Evolutionary conservation across 148 eudicot genomes (phyloP).

Genomic region (Vaccinium myrtillus): DNA sequence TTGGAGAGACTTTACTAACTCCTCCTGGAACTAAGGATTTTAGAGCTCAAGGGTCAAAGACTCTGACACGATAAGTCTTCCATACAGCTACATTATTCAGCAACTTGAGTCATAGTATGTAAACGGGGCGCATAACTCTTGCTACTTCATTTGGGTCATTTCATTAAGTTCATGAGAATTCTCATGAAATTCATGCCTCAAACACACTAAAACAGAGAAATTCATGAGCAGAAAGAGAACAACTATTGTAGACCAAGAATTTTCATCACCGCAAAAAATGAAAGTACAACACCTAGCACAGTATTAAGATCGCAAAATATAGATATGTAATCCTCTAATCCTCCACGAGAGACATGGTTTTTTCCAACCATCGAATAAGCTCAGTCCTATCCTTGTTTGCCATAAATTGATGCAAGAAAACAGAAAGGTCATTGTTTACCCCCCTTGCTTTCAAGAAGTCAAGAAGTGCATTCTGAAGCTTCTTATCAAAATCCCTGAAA

Average conservation of each 20-base stretch:
- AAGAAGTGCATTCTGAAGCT: conserved; percentile 52
- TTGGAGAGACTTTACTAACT: background rate
- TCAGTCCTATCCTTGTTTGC: conserved; percentile 66
- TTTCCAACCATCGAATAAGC: conserved; percentile 55
- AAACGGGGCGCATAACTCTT: background rate
- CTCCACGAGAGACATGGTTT: conserved; percentile 38
- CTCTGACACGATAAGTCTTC: background rate
- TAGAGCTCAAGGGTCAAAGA: background rate
- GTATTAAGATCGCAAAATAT: background rate
- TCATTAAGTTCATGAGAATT: background rate
- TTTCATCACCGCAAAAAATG: conserved; percentile 2
- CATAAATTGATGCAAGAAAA: conserved; percentile 68
- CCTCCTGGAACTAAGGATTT: background rate
- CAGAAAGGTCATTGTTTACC: conserved; percentile 50
- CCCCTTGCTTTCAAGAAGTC: conserved; percentile 72
- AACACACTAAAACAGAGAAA: background rate
- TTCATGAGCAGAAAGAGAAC: background rate
- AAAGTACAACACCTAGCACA: background rate
- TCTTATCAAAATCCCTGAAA: conserved; percentile 51
- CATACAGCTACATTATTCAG: background rate
- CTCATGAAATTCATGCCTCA: background rate
- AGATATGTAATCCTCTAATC: conserved; percentile 12
- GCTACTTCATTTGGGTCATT: background rate
- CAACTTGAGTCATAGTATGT: background rate
- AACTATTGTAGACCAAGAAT: background rate